Conservation (phyloP, 768 basidiomycete genomes). For the Leccinum rimulosum region DNA sequence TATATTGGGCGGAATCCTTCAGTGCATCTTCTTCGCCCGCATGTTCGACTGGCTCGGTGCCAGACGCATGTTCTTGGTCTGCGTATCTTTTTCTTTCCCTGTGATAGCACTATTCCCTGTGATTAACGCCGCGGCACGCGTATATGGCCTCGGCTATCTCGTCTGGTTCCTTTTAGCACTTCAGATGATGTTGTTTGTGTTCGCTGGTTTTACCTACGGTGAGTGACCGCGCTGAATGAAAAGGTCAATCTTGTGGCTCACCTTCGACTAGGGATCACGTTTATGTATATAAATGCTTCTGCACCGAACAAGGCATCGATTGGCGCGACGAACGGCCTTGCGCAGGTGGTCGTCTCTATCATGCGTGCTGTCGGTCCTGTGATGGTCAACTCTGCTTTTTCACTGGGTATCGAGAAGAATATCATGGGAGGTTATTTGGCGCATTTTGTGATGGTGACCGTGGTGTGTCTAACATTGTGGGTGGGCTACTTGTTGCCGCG, state of each 20-base stretch:
- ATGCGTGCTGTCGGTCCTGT: slow-evolving; percentile 31
- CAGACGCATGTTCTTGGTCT: slow-evolving; percentile 52
- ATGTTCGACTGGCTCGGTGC: slow-evolving; percentile 57
- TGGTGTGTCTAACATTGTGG: slow-evolving; percentile 30
- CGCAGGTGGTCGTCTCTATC: slow-evolving; percentile 27
- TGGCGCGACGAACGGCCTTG: slow-evolving; percentile 70
- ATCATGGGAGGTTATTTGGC: slow-evolving; percentile 57
- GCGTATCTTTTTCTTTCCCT: slow-evolving; percentile 48
- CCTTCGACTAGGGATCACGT: slow-evolving; percentile 50
- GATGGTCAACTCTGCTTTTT: slow-evolving; percentile 27
- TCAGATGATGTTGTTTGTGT: slow-evolving; percentile 46
- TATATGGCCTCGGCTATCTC: slow-evolving; percentile 35
- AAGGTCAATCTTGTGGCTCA: neutral
- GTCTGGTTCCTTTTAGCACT: slow-evolving; percentile 52
- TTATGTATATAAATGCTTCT: slow-evolving; percentile 65
- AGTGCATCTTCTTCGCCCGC: slow-evolving; percentile 58
- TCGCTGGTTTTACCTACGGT: slow-evolving; percentile 56
- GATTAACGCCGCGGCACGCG: slow-evolving; percentile 37
- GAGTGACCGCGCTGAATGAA: slow-evolving; percentile 19
- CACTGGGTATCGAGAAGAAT: slow-evolving; percentile 28
- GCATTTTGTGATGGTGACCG: slow-evolving; percentile 39
- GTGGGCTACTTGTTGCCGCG: slow-evolving; percentile 35
- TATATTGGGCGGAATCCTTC: slow-evolving; percentile 41
- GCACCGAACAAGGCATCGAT: slow-evolving; percentile 67
- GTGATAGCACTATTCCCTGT: slow-evolving; percentile 42